These are phyloP conservation scores for Adansonia madagascariensis DNA, from an alignment of 441 rosid species.

Conservation along the genomic window DNA sequence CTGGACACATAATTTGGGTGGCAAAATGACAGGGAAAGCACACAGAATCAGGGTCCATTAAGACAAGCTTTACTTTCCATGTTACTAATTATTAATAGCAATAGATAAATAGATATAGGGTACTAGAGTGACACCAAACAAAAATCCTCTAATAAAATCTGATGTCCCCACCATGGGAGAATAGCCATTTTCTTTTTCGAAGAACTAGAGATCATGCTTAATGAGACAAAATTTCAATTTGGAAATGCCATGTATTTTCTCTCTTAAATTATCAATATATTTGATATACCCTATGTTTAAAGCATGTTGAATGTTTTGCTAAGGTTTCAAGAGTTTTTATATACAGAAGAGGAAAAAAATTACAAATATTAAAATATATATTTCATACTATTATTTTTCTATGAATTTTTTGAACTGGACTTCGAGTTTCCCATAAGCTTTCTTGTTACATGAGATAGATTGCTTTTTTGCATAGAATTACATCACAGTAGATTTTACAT, in stretches of 20 bases:
- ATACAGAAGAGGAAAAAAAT: too few species aligned
- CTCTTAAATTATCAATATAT: neutral
- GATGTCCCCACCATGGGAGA: slow-evolving; percentile 12
- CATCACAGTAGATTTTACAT: neutral
- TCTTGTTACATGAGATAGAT: neutral
- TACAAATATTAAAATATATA: too few species aligned
- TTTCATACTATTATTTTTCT: too few species aligned
- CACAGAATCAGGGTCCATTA: neutral
- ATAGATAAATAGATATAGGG: neutral
- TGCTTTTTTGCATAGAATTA: slow-evolving; percentile 1
- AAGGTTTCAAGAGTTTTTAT: neutral
- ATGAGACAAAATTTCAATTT: slow-evolving; percentile 33
- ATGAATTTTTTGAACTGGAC: too few species aligned
- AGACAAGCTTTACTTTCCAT: neutral
- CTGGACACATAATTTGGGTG: slow-evolving; percentile 8
- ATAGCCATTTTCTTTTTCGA: slow-evolving; percentile 1
- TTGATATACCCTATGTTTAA: neutral
- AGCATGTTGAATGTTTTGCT: slow-evolving; percentile 7
- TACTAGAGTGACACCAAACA: neutral
- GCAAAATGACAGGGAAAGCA: slow-evolving; percentile 17
- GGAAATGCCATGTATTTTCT: neutral
- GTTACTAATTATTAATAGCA: neutral
- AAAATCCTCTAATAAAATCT: neutral
- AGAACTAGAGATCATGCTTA: neutral
- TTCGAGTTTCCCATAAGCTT: too few species aligned